Evolutionary conservation across 768 basidiomycete species (phyloP).

Genomic region (Tephrocybe sp.): DNA sequence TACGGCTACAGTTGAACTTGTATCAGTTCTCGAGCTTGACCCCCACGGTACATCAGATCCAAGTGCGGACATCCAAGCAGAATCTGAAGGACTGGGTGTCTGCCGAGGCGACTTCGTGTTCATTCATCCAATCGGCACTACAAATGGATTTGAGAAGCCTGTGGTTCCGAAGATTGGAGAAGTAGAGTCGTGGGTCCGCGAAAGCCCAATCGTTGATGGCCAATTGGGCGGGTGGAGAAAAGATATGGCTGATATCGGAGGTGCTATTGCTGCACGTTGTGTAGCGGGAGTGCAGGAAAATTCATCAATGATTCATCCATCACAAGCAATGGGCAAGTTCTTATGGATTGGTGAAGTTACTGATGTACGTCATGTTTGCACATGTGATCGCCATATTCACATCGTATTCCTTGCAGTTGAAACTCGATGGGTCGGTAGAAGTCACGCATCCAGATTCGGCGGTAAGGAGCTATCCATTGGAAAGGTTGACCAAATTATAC

Average conservation of each 20-base stretch:
- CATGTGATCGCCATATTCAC: conserved; percentile 6
- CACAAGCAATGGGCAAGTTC: conserved; percentile 37
- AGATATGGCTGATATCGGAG: conserved; percentile 66
- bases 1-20: conserved; percentile 54
- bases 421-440: conserved; percentile 69
- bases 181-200: conserved; percentile 75
- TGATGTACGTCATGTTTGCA: conserved; percentile 41
- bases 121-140: conserved; percentile 64
- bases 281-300: conserved; percentile 36
- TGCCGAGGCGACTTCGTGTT: conserved; percentile 84
- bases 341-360: conserved; percentile 89
- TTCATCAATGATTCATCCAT: conserved; percentile 39
- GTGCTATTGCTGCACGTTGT: conserved; percentile 47
- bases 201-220: conserved; percentile 48
- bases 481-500: conserved; percentile 71
- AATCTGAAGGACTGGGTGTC: conserved; percentile 70
- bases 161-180: conserved; percentile 84
- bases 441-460: conserved; percentile 65
- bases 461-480: conserved; percentile 51
- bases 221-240: conserved; percentile 69
- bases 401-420: conserved; percentile 44
- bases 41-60: conserved; percentile 68
- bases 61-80: conserved; percentile 35
- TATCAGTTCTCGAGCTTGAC: conserved; percentile 86
- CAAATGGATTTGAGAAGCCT: conserved; percentile 69